Percentiles rank a stretch among this genome's conserved stretches.
phyloP scores from a whole-genome alignment of 371 early-diverging fungal genomes.

The Rhizopus arrhizus region DNA sequence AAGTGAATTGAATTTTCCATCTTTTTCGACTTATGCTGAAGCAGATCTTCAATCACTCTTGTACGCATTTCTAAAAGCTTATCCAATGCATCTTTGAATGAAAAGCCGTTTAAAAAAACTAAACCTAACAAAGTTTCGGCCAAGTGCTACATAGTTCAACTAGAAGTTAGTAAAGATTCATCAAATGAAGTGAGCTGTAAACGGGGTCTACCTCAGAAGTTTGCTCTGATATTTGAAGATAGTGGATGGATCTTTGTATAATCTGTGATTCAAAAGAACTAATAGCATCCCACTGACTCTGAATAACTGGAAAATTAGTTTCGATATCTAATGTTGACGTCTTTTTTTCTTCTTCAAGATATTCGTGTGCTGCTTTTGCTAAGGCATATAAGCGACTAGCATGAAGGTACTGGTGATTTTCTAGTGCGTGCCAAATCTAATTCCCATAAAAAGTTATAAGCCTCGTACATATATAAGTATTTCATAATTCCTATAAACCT shows the following conservation, averaged over 20 bases:
- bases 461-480: not conserved
- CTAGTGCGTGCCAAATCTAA: conserved; percentile 80
- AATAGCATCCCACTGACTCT: conserved; percentile 86
- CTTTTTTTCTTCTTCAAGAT: conserved; percentile 54
- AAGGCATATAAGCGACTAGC: conserved; percentile 73
- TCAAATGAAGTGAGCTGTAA: not conserved
- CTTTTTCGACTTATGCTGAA: conserved; percentile 18
- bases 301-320: conserved; percentile 78
- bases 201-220: conserved; percentile 49
- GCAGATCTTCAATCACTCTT: conserved; percentile 38
- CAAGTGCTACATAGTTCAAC: conserved; percentile 42
- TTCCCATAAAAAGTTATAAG: not conserved
- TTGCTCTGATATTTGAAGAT: conserved; percentile 52
- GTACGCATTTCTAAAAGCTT: conserved; percentile 47
- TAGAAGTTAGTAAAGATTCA: not conserved
- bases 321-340: conserved; percentile 38
- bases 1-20: conserved; percentile 22
- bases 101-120: conserved; percentile 62
- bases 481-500: conserved; percentile 49
- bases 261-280: conserved; percentile 76
- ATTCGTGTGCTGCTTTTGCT: conserved; percentile 67
- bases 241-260: conserved; percentile 58
- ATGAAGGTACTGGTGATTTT: conserved; percentile 67
- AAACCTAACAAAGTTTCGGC: conserved; percentile 63
- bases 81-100: conserved; percentile 40